Evolutionary conservation across 1,284 basidiomycete genomes (phyloP).

Genomic region (Irpex lacteus): DNA sequence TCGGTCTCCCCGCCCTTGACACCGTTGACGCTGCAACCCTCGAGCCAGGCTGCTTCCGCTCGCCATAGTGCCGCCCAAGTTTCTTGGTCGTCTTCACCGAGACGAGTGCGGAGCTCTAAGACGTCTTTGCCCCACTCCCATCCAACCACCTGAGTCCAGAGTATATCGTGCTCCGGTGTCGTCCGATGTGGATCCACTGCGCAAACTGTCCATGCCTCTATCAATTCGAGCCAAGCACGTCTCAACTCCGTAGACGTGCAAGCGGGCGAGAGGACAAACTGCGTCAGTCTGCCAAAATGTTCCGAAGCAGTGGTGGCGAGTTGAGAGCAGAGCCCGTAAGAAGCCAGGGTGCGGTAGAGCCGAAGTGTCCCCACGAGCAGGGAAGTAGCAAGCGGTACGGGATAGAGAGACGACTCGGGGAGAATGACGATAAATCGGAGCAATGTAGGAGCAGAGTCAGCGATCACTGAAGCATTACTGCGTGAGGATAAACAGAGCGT

Average conservation of each 20-base stretch:
- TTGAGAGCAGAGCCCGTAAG: conserved; percentile 76
- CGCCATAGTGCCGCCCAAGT: conserved; percentile 53
- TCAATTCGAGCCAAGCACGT: conserved; percentile 49
- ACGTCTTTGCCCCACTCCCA: conserved; percentile 75
- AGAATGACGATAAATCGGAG: conserved; percentile 73
- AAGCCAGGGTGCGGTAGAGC: conserved; percentile 65
- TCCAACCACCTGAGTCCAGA: conserved; percentile 83
- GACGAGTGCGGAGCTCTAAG: conserved; percentile 32
- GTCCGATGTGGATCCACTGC: conserved; percentile 89
- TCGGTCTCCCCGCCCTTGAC: conserved; percentile 65
- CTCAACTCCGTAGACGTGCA: conserved; percentile 37
- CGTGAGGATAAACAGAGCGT: conserved; percentile 67
- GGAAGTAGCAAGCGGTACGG: conserved; percentile 38
- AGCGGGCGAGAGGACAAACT: conserved; percentile 39
- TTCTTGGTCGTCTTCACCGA: conserved; percentile 20
- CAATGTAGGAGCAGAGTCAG: conserved; percentile 59
- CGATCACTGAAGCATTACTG: conserved; percentile 57
- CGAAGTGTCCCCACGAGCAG: conserved; percentile 62
- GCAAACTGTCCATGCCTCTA: conserved; percentile 78
- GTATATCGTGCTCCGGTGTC: conserved; percentile 81
- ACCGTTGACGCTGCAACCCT: conserved; percentile 73
- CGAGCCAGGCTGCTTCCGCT: conserved; percentile 64
- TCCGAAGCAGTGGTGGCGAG: conserved; percentile 62
- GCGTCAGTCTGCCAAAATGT: conserved; percentile 44
- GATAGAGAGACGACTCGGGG: conserved; percentile 50